Conservation (phyloP, 768 basidiomycete species). For the Trametes cinnabarina region DNA sequence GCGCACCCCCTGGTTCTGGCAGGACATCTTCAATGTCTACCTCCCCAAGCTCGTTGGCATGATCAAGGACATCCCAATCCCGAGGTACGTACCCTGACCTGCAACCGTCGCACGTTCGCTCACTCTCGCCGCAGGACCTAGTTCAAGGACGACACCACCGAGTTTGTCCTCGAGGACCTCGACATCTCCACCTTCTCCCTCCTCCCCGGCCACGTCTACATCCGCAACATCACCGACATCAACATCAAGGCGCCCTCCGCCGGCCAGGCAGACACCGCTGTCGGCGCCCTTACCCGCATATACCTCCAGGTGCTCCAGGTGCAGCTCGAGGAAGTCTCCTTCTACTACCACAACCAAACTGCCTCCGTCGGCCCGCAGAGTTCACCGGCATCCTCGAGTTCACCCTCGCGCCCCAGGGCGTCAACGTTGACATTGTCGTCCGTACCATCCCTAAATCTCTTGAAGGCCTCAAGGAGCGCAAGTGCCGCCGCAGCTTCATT, state of each 20-base stretch:
- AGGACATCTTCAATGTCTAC: constrained; percentile 80
- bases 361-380: constrained; percentile 49
- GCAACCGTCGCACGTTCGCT: too few species aligned
- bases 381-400: constrained; percentile 63
- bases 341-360: constrained; percentile 68
- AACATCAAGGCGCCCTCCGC: constrained; percentile 47
- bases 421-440: constrained; percentile 67
- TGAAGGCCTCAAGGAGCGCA: constrained; percentile 44
- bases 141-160: constrained; percentile 63
- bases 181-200: constrained; percentile 65
- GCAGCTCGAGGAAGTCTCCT: constrained; percentile 61
- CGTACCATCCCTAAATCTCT: constrained; percentile 56
- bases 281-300: constrained; percentile 66
- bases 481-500: constrained; percentile 48
- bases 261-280: constrained; percentile 42
- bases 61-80: constrained; percentile 65
- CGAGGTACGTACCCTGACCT: constrained; percentile 45
- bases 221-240: constrained; percentile 67
- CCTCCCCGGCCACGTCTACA: constrained; percentile 67
- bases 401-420: constrained; percentile 60
- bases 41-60: constrained; percentile 53
- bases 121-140: too few species aligned
- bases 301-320: constrained; percentile 66
- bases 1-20: constrained; percentile 73
- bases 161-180: constrained; percentile 74